These are phyloP conservation scores for Ceriops zippeliana DNA, from an alignment of 345 rosid species.

Conservation along the genomic window DNA sequence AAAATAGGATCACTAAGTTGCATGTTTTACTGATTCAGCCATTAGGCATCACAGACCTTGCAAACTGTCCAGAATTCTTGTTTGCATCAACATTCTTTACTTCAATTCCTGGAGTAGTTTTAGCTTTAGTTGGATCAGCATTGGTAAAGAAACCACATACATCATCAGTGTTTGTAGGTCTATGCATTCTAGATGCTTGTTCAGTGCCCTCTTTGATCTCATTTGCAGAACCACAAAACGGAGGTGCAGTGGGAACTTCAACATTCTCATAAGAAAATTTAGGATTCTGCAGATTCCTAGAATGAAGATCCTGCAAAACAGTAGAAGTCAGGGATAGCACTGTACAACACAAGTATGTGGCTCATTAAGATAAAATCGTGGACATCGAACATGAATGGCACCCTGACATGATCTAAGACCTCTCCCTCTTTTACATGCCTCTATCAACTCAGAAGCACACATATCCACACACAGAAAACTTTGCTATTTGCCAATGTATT, in stretches of 20 bases:
- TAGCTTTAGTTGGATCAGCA: conserved; percentile 27
- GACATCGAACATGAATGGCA: no score
- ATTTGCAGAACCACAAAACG: conserved; percentile 47
- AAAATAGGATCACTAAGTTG: neutral
- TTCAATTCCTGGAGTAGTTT: conserved; percentile 26
- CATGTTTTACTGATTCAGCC: neutral
- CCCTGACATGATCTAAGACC: no score
- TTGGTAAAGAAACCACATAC: conserved; percentile 24
- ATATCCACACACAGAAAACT: no score
- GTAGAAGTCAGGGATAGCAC: neutral
- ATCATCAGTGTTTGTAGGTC: conserved; percentile 11
- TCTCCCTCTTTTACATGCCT: no score
- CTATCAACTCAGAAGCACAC: no score
- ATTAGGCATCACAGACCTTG: conserved; percentile 43
- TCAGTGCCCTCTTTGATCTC: conserved; percentile 41
- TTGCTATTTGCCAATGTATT: no score
- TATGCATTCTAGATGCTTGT: conserved; percentile 26
- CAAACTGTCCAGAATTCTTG: conserved; percentile 42
- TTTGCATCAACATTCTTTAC: conserved; percentile 36
- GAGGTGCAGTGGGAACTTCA: conserved; percentile 90
- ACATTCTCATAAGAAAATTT: conserved; percentile 47
- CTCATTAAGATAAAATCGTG: no score
- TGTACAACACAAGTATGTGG: neutral
- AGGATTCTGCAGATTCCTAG: conserved; percentile 32
- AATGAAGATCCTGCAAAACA: conserved; percentile 46